Conservation (phyloP, 106 monocot genomes). For the Hemerocallis citrina region DNA sequence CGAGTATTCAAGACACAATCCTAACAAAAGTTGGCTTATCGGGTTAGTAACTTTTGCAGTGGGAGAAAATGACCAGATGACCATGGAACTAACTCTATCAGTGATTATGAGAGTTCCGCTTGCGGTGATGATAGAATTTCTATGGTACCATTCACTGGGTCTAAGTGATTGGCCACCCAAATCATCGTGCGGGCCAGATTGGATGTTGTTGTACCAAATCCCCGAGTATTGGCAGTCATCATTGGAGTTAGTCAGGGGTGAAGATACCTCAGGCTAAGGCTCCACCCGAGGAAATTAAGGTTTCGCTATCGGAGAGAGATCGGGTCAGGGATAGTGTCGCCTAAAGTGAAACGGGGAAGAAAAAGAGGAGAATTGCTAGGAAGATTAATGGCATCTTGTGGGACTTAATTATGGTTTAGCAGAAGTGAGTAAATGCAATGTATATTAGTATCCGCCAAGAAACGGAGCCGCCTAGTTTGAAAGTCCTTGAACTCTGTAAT, state of each 20-base stretch:
- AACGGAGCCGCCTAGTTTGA: too few species aligned
- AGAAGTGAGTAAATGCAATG: too few species aligned
- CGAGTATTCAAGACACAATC: too few species aligned
- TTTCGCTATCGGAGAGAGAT: conserved; percentile 8
- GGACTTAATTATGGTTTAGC: neutral
- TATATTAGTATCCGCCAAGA: too few species aligned
- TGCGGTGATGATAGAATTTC: conserved; percentile 4
- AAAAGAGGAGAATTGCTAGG: neutral
- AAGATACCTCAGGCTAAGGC: conserved; percentile 42
- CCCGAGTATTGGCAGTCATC: conserved; percentile 19
- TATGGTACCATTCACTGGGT: conserved; percentile 2
- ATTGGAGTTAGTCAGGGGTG: conserved; percentile 1
- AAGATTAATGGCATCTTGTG: neutral
- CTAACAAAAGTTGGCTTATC: neutral
- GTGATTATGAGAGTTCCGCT: conserved; percentile 15
- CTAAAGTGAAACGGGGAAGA: neutral
- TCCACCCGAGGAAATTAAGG: conserved; percentile 19
- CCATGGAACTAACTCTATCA: neutral
- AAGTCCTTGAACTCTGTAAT: too few species aligned
- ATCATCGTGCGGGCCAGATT: neutral
- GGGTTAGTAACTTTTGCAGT: neutral
- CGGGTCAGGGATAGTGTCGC: conserved; percentile 6
- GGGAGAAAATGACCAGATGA: conserved; percentile 15
- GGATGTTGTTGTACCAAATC: conserved; percentile 36
- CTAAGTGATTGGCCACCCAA: conserved; percentile 31